Conservation (phyloP, 2,329 filamentous ascomycete genomes). For the Monosporascus cannonballus region DNA sequence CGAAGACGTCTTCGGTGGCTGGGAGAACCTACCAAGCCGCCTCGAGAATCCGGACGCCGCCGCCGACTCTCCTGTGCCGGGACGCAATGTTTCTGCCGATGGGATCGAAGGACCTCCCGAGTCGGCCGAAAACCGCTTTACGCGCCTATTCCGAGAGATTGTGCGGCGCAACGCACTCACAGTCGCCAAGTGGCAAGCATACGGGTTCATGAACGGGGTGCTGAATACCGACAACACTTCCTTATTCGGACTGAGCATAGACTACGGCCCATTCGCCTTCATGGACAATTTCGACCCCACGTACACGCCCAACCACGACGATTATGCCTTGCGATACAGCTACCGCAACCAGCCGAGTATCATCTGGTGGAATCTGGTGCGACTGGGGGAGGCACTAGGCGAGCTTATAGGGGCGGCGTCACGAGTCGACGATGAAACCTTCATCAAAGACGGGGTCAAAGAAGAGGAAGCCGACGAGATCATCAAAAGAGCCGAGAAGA, state of each 20-base stretch:
- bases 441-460: slow-evolving; percentile 64
- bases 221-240: slow-evolving; percentile 98
- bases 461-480: slow-evolving; percentile 65
- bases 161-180: slow-evolving; percentile 78
- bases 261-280: slow-evolving; percentile 96
- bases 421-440: slow-evolving; percentile 64
- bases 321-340: slow-evolving; percentile 77
- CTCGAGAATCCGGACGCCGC: slow-evolving; percentile 46
- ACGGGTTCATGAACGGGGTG: slow-evolving; percentile 99
- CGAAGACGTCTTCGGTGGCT: slow-evolving; percentile 81
- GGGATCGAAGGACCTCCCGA: slow-evolving; percentile 62
- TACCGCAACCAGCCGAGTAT: slow-evolving; percentile 94
- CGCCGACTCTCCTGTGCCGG: slow-evolving; percentile 35
- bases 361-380: slow-evolving; percentile 97
- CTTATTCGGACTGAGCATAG: slow-evolving; percentile 79
- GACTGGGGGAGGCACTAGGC: slow-evolving; percentile 81
- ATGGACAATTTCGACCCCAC: slow-evolving; percentile 92
- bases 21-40: slow-evolving; percentile 71
- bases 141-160: slow-evolving; percentile 81
- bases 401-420: slow-evolving; percentile 78
- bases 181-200: slow-evolving; percentile 92
- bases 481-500: slow-evolving; percentile 70
- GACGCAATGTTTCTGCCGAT: slow-evolving; percentile 48
- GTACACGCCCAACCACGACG: slow-evolving; percentile 97
- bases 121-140: slow-evolving; percentile 76